Base-by-base conservation (phyloP, 1,139 yeast genomes). In the Spencermartinsiella ligniputridi region DNA sequence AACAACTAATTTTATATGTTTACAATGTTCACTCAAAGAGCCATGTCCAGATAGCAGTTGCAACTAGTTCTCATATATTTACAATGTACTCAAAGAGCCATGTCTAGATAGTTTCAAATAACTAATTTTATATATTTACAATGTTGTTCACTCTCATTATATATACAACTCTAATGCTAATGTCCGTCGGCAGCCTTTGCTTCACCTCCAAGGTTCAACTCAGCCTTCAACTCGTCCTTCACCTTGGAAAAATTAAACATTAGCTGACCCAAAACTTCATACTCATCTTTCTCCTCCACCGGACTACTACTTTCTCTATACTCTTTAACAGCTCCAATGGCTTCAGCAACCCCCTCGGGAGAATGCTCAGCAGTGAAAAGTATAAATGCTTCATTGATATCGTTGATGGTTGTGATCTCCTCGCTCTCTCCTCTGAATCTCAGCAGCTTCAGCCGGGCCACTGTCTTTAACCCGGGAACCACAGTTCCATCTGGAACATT, bases 401-500 rank as follows among this genome's bases (percentile, higher is more conserved):
- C 80, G 17, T 57, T 47, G 22, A 58, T 56, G 29, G 52, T 27
- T 11, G 48, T 42, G 32, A 58, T 53, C 12, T 46, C 52, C 27
- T 43, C 41, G 29, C 51, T 54, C 33, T 60, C 58, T 17, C 62
- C 57, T 34, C 57, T 46, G 25, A 74, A 79, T 54, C 78, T 74
- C 45, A 70, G 70, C 40, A 79, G 67, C 66, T 86, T 86, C 58
- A 88, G 66, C 55, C 77, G 71, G 25, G 95, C 86, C 32, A 86
- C 75, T 50, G 69, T 78, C 51, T 76, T 70, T 41, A 89, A 69
- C 21, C 96, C 96, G 44, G 76, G 71, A 13, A 84, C 76, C 50
- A 84, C 83, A 49, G 72, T 71, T 45, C 81, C 74, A 54, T 81
- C 84, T n/a, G 81, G 78, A 15, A 56, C 48, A 48, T 71, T 74